Evolutionary conservation across 108 stramenopile species (phyloP), one percentile per base, ranked within the genome.

Genomic region (Nitzschia inconspicua): DNA sequence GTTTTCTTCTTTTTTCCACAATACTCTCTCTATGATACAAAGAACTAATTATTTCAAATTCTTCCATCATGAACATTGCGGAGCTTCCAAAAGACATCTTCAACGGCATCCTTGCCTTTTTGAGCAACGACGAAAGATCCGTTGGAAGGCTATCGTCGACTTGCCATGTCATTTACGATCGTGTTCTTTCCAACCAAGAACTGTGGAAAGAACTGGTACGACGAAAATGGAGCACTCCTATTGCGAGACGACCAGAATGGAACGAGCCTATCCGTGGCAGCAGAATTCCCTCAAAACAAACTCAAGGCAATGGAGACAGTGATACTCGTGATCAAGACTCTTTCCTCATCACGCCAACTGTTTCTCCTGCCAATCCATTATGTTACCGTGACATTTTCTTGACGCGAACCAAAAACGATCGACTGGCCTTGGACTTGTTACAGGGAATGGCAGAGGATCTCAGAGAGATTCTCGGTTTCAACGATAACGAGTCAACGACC

Each of bases 61-160:
- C n/a, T n/a, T n/a, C n/a, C n/a, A n/a, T n/a, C n/a, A n/a, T n/a
- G n/a, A n/a, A n/a, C n/a, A n/a, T n/a, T n/a, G n/a, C n/a, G n/a
- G 10, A 56, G 8, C 28, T 61, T 14, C 42, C 60, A 3, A 47
- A 48, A 19, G 60, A 61, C 23, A 16, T 61, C 22, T 31, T 61
- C 34, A 34, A 61, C 14, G 30, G 31, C 30, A 34, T 61, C 3
- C 24, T 31, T 25, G n/a, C 7, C 19, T 68, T 60, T 31, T 34
- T 68, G n/a, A 2, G 4, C n/a, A 43, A 68, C 50, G 67, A 68
- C 35, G 67, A 41, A 44, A 29, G 39, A 22, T 47, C 67, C 0
- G 40, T 68, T 7, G 51, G 14, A 4, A 27, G 67, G 18, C 43
- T 68, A 4, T 47, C 67, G 11, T 39, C 60, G 18, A 60, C 49